phyloP scores from a whole-genome alignment of 495 filamentous ascomycete species.

The Penicillium odoratum region DNA sequence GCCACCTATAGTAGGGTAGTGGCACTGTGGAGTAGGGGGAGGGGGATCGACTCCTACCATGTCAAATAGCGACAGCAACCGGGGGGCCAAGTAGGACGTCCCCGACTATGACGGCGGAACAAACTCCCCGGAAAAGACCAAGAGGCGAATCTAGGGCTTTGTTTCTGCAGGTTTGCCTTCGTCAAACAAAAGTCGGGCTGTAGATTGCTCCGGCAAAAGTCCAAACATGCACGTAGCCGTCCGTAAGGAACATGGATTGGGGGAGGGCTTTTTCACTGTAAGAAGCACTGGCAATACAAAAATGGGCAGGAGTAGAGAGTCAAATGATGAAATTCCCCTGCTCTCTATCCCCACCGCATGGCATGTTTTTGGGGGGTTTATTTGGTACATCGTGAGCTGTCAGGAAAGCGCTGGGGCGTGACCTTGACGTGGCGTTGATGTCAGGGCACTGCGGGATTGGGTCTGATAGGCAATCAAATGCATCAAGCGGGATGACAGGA shows the following conservation, averaged over 20 bases:
- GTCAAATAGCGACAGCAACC: constrained; percentile 12
- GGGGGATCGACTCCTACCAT: constrained; percentile 12
- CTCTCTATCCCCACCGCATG: constrained; percentile 10
- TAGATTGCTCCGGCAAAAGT: constrained; percentile 28
- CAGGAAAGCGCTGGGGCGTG: constrained; percentile 19
- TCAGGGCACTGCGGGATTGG: constrained; percentile 24
- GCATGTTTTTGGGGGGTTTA: background rate
- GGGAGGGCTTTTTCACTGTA: constrained; percentile 6
- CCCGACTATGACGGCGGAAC: constrained; percentile 26
- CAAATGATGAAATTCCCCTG: constrained; percentile 10
- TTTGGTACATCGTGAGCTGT: constrained; percentile 18
- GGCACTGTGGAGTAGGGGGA: background rate
- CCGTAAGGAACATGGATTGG: constrained; percentile 32
- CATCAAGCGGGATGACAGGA: constrained; percentile 33
- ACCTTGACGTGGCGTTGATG: constrained; percentile 26
- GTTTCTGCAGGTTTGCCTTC: constrained; percentile 33
- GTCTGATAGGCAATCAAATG: constrained; percentile 28
- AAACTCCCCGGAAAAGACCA: constrained; percentile 6
- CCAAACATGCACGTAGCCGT: constrained; percentile 33
- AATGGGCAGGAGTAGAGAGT: constrained; percentile 16
- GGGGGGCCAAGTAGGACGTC: constrained; percentile 21
- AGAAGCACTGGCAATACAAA: background rate
- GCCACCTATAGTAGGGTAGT: constrained; percentile 25
- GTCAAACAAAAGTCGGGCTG: constrained; percentile 30
- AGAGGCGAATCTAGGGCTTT: constrained; percentile 23